phyloP scores from a whole-genome alignment of 176 grass and related monocot species.

The Echinochloa phyllopogon region DNA sequence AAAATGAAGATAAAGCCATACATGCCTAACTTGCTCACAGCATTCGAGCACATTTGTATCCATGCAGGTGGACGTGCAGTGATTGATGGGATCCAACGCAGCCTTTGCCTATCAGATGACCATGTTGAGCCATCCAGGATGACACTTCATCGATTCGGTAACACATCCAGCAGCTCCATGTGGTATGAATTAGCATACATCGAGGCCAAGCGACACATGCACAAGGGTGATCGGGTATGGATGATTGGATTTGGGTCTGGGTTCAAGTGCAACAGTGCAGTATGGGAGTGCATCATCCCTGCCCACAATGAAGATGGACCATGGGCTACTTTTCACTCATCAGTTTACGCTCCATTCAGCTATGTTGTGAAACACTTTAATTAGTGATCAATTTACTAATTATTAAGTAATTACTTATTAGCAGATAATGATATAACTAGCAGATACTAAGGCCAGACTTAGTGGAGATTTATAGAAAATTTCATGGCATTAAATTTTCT shows the following conservation, averaged over 20 bases:
- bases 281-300: constrained; percentile 55
- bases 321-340: no score
- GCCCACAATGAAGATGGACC: constrained; percentile 33
- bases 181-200: constrained; percentile 30
- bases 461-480: no score
- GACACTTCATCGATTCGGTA: constrained; percentile 67
- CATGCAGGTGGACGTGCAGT: constrained; percentile 27
- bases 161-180: constrained; percentile 46
- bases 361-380: no score
- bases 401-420: no score
- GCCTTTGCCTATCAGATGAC: constrained; percentile 42
- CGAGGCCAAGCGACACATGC: constrained; percentile 11
- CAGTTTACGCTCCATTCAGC: no score
- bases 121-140: constrained; percentile 66
- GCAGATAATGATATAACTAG: no score
- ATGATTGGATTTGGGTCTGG: constrained; percentile 72
- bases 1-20: constrained; percentile 26
- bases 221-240: constrained; percentile 51
- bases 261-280: constrained; percentile 73
- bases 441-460: no score
- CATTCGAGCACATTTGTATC: constrained; percentile 70
- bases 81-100: constrained; percentile 36
- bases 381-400: no score
- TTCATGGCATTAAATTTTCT: no score
- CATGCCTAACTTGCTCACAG: constrained; percentile 50